These are phyloP conservation scores for Beauveria bassiana DNA, from an alignment of 2,329 filamentous ascomycete genomes.

Conservation along the genomic window DNA sequence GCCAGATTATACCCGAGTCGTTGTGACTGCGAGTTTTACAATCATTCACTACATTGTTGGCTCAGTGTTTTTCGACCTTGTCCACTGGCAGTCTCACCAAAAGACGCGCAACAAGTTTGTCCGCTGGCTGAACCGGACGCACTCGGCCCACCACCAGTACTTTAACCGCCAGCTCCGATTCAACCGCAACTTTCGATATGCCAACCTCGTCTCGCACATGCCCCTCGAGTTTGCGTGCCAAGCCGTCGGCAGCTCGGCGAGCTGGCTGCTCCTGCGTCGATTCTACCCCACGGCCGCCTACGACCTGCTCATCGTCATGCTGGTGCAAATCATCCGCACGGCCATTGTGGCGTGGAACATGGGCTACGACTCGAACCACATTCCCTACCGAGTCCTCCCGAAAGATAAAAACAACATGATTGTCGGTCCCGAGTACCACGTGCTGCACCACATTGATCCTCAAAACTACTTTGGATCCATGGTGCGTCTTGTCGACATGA, in stretches of 20 bases:
- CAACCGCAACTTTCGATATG: conserved; percentile 5
- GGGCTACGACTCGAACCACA: conserved; percentile 14
- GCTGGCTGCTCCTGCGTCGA: conserved; percentile 3
- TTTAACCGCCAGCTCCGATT: conserved; percentile 9
- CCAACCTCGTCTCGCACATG: conserved; percentile 11
- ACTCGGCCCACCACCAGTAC: conserved; percentile 11
- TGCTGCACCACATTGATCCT: conserved; percentile 16
- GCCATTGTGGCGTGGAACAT: conserved; percentile 11
- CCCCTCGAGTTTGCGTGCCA: conserved; percentile 11
- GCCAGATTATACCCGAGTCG: not conserved
- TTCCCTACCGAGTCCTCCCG: conserved; percentile 8
- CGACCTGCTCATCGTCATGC: conserved; percentile 5
- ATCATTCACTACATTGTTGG: conserved; percentile 8
- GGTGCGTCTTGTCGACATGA: conserved; percentile 14
- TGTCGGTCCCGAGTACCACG: conserved; percentile 16
- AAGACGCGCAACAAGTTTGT: conserved; percentile 4
- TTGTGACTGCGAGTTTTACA: not conserved
- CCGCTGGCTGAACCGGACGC: conserved; percentile 10
- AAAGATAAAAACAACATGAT: conserved; percentile 12
- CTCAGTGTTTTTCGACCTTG: conserved; percentile 7
- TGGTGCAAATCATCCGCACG: conserved; percentile 2
- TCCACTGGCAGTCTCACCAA: conserved; percentile 12
- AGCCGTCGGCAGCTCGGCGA: conserved; percentile 1
- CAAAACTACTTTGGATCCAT: conserved; percentile 17
- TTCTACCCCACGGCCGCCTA: not conserved